Conservation (phyloP, 192 early-diverging fungal species). For the Rhizophagus prolifer region DNA sequence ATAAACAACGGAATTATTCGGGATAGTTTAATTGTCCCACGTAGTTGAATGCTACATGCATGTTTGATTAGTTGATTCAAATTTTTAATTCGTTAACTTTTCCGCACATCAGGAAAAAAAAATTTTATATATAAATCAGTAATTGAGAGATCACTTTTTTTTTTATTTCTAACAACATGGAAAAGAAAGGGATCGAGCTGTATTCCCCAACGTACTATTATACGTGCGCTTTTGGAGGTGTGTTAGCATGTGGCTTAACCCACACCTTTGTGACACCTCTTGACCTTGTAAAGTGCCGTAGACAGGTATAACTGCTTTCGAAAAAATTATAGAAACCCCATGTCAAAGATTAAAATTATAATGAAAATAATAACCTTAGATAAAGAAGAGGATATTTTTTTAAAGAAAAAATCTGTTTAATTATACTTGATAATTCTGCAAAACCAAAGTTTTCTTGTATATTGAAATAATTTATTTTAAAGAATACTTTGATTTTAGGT, state of each 20-base stretch:
- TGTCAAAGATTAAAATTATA: not conserved
- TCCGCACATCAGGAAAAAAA: not conserved
- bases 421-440: not conserved
- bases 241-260: conserved; percentile 40
- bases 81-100: not conserved
- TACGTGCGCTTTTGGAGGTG: conserved; percentile 42
- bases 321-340: not conserved
- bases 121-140: not conserved
- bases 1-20: too few species aligned
- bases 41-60: not conserved
- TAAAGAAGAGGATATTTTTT: not conserved
- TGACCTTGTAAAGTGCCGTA: conserved; percentile 47
- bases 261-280: conserved; percentile 37
- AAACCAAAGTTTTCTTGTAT: not conserved
- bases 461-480: not conserved
- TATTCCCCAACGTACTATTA: conserved; percentile 38
- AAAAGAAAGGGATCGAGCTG: conserved; percentile 23
- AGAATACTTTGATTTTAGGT: conserved; percentile 34
- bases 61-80: not conserved
- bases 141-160: not conserved
- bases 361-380: not conserved
- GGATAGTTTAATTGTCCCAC: too few species aligned
- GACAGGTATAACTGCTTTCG: conserved; percentile 34
- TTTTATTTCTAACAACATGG: not conserved
- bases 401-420: too few species aligned